Evolutionary conservation across 1,139 yeast species (phyloP), one percentile per base, ranked within the genome.

Genomic region (Tardiomyces depauwii): DNA sequence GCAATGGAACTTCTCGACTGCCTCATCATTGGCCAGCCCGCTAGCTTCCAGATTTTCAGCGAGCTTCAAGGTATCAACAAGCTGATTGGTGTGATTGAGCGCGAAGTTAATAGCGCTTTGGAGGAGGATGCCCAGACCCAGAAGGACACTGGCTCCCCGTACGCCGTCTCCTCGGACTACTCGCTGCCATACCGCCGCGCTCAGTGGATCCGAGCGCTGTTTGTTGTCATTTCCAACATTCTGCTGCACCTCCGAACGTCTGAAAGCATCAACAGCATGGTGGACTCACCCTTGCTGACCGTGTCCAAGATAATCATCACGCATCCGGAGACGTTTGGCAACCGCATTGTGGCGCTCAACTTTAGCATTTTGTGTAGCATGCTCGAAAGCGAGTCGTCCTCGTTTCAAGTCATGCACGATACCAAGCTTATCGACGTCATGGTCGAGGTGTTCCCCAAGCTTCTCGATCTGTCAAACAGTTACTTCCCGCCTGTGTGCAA

Each of bases 371-470:
- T 88, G 21, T 76, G 82, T 42, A 76, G 77, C 32, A 85, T 88
- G 52, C 78, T 89, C 43, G 93, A 89, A 59, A 85, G 84, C 54
- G 97, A 89, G 57, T 96, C 97, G 2, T 87, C 96, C 0, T 87
- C 95, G 2, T 88, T 76, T 58, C 74, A 86, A 2, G 82, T 89
- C 43, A 72, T 89, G 55, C 80, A 77, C 44, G 97, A 89, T 61
- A 84, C 94, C 0, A 76, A 78, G 1, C 78, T 86, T 1, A 76
- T 88, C 39, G 84, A 83, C 45, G 68, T 77, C 1, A 72, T 88
- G 39, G 61, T 88, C 44, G 73, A 74, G 11, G 50, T 48, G 70
- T 76, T 55, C 77, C 83, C 65, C 65, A 66, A 40, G 43, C 42
- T 16, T 42, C 44, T 25, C 40, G 28, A 47, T 30, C 14, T 44